Percentiles rank a stretch among this genome's conserved stretches.
These are phyloP conservation scores for Hypoxylon intermedium DNA, from an alignment of 495 filamentous ascomycete species.

Conservation along the genomic window DNA sequence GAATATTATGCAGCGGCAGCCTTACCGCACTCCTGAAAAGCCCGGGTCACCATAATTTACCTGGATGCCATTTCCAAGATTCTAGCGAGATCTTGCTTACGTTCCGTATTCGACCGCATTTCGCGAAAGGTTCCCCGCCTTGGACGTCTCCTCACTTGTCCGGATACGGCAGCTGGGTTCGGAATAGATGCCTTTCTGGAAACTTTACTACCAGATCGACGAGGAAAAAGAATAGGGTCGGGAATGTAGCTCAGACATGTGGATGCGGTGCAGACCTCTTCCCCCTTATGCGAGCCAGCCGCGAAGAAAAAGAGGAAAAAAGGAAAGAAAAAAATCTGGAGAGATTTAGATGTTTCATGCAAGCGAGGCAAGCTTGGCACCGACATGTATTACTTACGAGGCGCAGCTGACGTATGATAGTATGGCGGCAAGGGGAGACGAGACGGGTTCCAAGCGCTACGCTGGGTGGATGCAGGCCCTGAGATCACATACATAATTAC, in stretches of 20 bases:
- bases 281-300: too few relatives aligned
- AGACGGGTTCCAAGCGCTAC: too few relatives aligned
- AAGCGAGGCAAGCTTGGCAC: neutral
- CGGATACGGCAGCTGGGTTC: neutral
- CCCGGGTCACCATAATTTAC: too few relatives aligned
- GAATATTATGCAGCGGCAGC: too few relatives aligned
- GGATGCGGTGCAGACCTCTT: too few relatives aligned
- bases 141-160: neutral
- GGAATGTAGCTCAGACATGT: neutral
- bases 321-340: too few relatives aligned
- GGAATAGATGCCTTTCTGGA: neutral
- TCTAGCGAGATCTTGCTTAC: neutral
- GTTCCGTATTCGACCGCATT: neutral
- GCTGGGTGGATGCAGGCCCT: too few relatives aligned
- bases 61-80: constrained; percentile 1
- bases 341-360: constrained; percentile 1
- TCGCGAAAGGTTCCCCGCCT: neutral
- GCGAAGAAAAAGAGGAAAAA: neutral
- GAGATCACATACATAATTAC: neutral
- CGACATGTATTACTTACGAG: constrained; percentile 9
- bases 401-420: constrained; percentile 14
- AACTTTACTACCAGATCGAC: neutral
- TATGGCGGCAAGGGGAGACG: too few relatives aligned
- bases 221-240: too few relatives aligned
- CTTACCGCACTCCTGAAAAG: too few relatives aligned